Evolutionary conservation across 1,284 basidiomycete species (phyloP).

Genomic region (Macrocybe sp.): DNA sequence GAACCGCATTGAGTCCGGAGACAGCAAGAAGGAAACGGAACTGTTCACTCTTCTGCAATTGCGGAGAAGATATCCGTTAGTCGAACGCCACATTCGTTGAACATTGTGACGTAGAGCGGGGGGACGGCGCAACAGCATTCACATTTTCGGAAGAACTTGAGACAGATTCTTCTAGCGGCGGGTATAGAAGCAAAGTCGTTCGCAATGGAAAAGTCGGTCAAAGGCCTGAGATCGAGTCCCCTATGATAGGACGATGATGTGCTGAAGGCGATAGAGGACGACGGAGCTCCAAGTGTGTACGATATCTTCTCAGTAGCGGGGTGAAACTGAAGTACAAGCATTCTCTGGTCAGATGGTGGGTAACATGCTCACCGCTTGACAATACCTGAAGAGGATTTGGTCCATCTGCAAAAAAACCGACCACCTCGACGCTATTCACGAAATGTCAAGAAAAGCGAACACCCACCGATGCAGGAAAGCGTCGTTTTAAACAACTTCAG

Average conservation of each 20-base stretch:
- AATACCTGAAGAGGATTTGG: too few relatives aligned
- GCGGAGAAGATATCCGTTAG: slow-evolving; percentile 12
- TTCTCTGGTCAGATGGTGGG: too few relatives aligned
- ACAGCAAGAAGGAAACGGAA: background rate
- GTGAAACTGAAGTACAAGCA: too few relatives aligned
- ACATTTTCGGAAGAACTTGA: slow-evolving; percentile 3
- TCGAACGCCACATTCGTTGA: slow-evolving; percentile 12
- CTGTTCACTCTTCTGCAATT: slow-evolving; percentile 11
- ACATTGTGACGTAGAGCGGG: slow-evolving; percentile 6
- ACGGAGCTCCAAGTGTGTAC: too few relatives aligned
- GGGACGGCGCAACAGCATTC: background rate
- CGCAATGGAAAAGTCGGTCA: slow-evolving; percentile 5
- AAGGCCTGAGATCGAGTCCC: background rate
- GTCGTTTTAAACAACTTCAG: slow-evolving; percentile 9
- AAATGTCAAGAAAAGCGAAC: background rate
- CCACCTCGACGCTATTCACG: too few relatives aligned
- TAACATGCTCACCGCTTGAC: too few relatives aligned
- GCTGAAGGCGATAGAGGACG: too few relatives aligned
- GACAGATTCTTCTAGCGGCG: slow-evolving; percentile 1
- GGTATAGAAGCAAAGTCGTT: slow-evolving; percentile 11
- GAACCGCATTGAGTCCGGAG: background rate
- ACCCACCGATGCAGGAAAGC: background rate
- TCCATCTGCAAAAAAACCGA: too few relatives aligned
- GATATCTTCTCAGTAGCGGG: too few relatives aligned
- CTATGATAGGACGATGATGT: too few relatives aligned